phyloP scores from a whole-genome alignment of 495 filamentous ascomycete species.

The Recurvomyces mirabilis region DNA sequence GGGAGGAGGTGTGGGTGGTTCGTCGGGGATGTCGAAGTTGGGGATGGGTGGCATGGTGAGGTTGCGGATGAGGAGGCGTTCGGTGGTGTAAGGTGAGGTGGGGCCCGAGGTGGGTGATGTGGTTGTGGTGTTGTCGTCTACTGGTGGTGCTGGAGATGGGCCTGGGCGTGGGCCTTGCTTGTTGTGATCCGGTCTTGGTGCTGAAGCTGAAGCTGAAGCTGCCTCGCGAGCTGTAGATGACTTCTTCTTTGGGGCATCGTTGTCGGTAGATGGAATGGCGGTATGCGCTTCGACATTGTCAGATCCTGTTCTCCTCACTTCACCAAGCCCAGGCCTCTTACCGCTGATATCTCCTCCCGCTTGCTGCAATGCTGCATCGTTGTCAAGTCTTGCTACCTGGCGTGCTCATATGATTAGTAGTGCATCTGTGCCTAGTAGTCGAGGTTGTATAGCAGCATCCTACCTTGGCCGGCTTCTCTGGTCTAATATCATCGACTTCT shows the following conservation, averaged over 20 bases:
- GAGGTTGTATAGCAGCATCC: background rate
- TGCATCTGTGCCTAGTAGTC: constrained; percentile 17
- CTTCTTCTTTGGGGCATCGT: no score
- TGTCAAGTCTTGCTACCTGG: constrained; percentile 15
- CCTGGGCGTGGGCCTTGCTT: background rate
- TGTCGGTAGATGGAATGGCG: no score
- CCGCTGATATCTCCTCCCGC: background rate
- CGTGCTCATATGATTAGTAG: constrained; percentile 20
- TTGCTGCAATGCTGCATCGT: background rate
- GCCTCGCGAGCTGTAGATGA: no score
- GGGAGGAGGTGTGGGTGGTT: constrained; percentile 58
- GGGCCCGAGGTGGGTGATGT: constrained; percentile 32
- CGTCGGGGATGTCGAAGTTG: constrained; percentile 71
- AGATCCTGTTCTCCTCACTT: background rate
- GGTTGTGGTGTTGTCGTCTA: background rate
- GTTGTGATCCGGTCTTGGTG: background rate
- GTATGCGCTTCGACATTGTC: background rate
- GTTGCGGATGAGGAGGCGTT: constrained; percentile 57
- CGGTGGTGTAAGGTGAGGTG: constrained; percentile 57
- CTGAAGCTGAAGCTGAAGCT: background rate
- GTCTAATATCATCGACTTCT: constrained; percentile 26
- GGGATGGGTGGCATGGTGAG: constrained; percentile 76
- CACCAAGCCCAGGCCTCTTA: background rate
- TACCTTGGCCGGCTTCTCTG: constrained; percentile 23
- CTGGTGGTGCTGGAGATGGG: background rate